Conservation (phyloP, 2,329 filamentous ascomycete species). For the Verticillium isaacii region DNA sequence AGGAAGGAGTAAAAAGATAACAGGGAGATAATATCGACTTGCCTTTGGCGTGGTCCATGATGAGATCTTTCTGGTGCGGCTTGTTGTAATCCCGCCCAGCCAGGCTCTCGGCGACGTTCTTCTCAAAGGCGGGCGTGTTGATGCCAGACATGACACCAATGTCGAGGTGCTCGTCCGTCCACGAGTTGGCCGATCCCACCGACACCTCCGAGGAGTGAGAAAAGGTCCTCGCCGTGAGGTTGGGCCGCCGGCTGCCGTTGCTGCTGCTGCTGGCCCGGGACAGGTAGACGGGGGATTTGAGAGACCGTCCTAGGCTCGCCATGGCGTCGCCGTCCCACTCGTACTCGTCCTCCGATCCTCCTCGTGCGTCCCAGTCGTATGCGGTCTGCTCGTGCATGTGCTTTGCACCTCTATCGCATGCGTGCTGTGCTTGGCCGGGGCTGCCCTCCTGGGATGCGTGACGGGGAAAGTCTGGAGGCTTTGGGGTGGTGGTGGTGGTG, state of each 20-base stretch:
- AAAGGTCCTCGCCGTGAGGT: conserved; percentile 35
- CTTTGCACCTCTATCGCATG: neutral
- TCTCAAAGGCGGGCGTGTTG: conserved; percentile 13
- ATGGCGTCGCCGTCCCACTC: conserved; percentile 24
- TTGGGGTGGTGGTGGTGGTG: no score
- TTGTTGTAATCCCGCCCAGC: neutral
- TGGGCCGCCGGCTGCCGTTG: conserved; percentile 30
- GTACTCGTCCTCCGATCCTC: neutral
- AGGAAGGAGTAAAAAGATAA: neutral
- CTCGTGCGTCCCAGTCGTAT: neutral
- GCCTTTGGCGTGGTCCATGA: neutral
- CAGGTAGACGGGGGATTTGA: conserved; percentile 41
- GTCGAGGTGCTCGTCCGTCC: conserved; percentile 20
- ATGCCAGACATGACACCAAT: conserved; percentile 30
- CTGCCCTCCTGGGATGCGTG: neutral
- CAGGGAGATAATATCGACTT: neutral
- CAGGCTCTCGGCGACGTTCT: conserved; percentile 6
- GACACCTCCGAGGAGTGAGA: conserved; percentile 45
- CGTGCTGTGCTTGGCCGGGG: no score
- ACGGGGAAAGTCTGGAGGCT: no score
- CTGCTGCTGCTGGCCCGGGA: conserved; percentile 21
- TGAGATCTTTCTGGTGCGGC: neutral
- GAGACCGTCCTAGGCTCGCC: conserved; percentile 44
- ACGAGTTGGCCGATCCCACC: conserved; percentile 24
- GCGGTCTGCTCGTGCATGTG: neutral